Percentiles rank a stretch among this genome's conserved stretches.
Evolutionary conservation across 495 filamentous ascomycete genomes (phyloP).

Genomic region (Penicillium robsamsonii): DNA sequence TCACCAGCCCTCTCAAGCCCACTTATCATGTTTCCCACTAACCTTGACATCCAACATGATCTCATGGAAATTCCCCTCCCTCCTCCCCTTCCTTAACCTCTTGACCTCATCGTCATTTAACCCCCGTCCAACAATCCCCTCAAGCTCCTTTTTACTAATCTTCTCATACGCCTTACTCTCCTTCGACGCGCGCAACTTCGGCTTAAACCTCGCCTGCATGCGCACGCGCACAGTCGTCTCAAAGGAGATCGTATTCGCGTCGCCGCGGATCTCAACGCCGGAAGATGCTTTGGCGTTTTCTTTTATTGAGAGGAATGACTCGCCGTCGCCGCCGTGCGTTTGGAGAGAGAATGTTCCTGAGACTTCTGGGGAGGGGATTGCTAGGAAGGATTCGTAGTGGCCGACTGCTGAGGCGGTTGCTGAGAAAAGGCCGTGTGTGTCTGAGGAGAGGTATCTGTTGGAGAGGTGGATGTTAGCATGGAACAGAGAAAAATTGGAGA

Average conservation of each 20-base stretch:
- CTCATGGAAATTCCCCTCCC: conserved; percentile 88
- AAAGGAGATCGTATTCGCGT: conserved; percentile 68
- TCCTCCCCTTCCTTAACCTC: conserved; percentile 74
- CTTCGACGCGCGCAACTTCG: conserved; percentile 69
- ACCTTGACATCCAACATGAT: conserved; percentile 83
- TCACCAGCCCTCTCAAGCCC: conserved; percentile 44
- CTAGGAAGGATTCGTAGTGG: conserved; percentile 75
- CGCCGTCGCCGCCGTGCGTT: conserved; percentile 49
- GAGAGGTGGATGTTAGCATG: background rate
- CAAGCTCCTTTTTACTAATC: conserved; percentile 83
- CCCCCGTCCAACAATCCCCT: conserved; percentile 71
- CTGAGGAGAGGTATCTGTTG: conserved; percentile 69
- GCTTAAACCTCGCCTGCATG: conserved; percentile 95
- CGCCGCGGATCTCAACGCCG: conserved; percentile 67
- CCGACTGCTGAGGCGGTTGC: conserved; percentile 79
- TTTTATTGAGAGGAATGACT: conserved; percentile 53
- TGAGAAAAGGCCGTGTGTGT: conserved; percentile 74
- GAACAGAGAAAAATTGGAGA: background rate
- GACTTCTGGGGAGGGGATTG: conserved; percentile 61
- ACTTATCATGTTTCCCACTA: conserved; percentile 97
- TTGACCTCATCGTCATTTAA: conserved; percentile 85
- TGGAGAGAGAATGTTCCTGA: conserved; percentile 68
- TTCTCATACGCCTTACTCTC: conserved; percentile 78
- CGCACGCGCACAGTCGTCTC: conserved; percentile 77
- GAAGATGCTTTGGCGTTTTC: conserved; percentile 44